Base-by-base conservation (phyloP, 2,329 filamentous ascomycete genomes). In the Fusarium begoniae region DNA sequence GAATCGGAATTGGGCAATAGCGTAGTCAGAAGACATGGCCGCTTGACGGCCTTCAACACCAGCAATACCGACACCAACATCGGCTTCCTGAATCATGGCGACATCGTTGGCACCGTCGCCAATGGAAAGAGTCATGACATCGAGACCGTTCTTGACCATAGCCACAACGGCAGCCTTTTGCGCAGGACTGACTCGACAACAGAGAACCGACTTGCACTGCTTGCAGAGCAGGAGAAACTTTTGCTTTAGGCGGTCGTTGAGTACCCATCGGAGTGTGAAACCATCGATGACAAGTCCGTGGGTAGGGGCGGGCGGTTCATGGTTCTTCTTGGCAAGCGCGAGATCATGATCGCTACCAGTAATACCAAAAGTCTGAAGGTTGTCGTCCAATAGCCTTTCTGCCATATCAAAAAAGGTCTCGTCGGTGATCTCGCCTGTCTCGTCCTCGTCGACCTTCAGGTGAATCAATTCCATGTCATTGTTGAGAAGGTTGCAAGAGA, bases 391-490 rank as follows among this genome's bases (percentile, higher is more conserved):
- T 76, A 95, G 88, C 62, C 88, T 87, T 74, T 93, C 91, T 5
- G 94, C 89, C 41, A 86, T 85, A 18, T 87, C 85, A 15, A 92
- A 76, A 65, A 88, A 87, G 17, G 81, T 79, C 1, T 88, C 87
- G 32, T 89, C 85, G 1, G 81, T 70, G 0, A 84, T 84, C 28
- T 85, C 78, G 22, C 88, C 84, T 15, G 84, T 80, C 69, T 92
- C 89, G 63, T 95, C 92, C 73, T 97, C 94, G 3, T 93, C 90
- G 37, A 96, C 88, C 80, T 97, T 97, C 77, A 99, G 88, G 55
- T 97, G 90, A 73, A 99, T 93, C 70, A 99, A 86, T 76, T 99
- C 96, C 96, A 99, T 98, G 76, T 98, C 94, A 82, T 98, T 99
- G 83, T 96, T 95, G 63, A 99, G 89, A 38, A 99, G 88, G 78